These are phyloP conservation scores for Medicago lupulina DNA, from an alignment of 306 rosid species.

Conservation along the genomic window DNA sequence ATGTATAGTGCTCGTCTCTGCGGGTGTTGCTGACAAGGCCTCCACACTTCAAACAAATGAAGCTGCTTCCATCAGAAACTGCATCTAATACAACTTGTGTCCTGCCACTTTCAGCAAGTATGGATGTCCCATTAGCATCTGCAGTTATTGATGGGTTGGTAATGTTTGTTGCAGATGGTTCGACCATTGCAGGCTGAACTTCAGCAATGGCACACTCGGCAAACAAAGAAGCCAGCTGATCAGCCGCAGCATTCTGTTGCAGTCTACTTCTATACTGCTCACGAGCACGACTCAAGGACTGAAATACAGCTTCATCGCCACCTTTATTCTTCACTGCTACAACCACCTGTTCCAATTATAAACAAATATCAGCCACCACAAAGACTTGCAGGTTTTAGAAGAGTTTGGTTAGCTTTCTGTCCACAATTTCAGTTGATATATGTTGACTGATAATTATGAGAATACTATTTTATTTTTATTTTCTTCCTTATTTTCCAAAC, in stretches of 20 bases:
- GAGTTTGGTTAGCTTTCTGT: no score
- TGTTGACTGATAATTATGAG: no score
- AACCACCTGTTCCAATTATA: constrained; percentile 64
- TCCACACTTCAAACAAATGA: constrained; percentile 93
- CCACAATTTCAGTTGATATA: no score
- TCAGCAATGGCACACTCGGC: constrained; percentile 98
- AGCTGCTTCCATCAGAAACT: constrained; percentile 94
- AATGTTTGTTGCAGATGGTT: constrained; percentile 41
- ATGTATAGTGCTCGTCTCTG: constrained; percentile 83
- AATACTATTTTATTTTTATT: no score
- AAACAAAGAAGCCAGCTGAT: constrained; percentile 91
- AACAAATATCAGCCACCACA: constrained; percentile 24
- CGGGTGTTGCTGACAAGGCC: constrained; percentile 93
- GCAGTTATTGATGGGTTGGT: constrained; percentile 38
- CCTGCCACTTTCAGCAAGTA: constrained; percentile 90
- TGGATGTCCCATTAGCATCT: constrained; percentile 66
- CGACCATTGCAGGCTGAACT: constrained; percentile 63
- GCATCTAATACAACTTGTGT: constrained; percentile 90
- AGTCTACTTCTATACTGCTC: constrained; percentile 72
- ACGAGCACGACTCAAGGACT: constrained; percentile 82
- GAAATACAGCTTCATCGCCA: constrained; percentile 88
- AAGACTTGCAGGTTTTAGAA: not conserved
- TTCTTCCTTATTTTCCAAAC: no score
- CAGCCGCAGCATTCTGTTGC: constrained; percentile 70
- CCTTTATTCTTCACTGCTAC: constrained; percentile 77